A percentile compares a stretch with the other conserved stretches of the same genome.
These are phyloP conservation scores for Podospora australis DNA, from an alignment of 495 filamentous ascomycete genomes.

Conservation along the genomic window DNA sequence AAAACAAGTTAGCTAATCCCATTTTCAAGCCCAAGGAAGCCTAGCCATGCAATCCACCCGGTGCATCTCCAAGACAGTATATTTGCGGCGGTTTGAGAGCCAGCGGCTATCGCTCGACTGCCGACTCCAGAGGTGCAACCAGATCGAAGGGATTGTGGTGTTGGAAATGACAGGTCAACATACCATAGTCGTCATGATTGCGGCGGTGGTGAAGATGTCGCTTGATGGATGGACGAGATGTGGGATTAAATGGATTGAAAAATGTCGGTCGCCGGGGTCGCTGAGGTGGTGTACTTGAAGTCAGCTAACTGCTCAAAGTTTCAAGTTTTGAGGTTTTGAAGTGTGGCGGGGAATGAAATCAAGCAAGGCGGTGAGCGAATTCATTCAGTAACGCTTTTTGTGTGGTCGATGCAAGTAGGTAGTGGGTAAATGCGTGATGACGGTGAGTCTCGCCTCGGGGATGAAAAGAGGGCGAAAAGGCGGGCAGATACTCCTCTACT, in stretches of 20 bases:
- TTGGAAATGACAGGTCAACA: constrained; percentile 9
- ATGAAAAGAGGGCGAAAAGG: neutral
- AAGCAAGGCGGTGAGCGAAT: constrained; percentile 1
- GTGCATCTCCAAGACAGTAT: neutral
- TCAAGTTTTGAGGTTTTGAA: constrained; percentile 1
- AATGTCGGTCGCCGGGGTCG: neutral
- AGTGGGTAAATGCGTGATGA: constrained; percentile 8
- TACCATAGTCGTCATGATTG: constrained; percentile 49
- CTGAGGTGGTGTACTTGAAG: neutral
- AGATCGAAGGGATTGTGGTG: neutral
- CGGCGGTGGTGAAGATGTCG: constrained; percentile 5
- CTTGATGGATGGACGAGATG: neutral
- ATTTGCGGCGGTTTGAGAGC: neutral
- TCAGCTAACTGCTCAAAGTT: neutral
- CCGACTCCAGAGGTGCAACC: neutral
- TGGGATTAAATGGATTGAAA: neutral
- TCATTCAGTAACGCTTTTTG: neutral
- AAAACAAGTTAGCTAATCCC: neutral
- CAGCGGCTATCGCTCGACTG: neutral
- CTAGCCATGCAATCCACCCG: constrained; percentile 8
- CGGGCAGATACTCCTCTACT: neutral
- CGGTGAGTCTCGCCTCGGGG: constrained; percentile 4
- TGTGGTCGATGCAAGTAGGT: too few species aligned
- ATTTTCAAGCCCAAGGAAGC: neutral
- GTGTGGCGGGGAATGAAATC: neutral